Evolutionary conservation across 2,329 filamentous ascomycete genomes (phyloP).

Genomic region (Talaromyces sp.): DNA sequence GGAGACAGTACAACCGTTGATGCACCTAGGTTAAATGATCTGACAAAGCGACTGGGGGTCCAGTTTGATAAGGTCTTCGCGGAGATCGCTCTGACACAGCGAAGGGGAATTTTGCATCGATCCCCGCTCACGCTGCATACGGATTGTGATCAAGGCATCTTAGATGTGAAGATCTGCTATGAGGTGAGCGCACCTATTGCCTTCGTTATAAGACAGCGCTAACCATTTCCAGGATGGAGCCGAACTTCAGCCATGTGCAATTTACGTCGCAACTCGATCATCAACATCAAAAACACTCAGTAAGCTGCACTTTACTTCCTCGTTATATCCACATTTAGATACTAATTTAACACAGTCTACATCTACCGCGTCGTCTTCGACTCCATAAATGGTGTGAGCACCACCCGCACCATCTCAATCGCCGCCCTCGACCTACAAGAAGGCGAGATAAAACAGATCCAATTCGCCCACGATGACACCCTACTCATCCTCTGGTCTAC

Average conservation of each 20-base stretch:
- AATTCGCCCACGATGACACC: slow-evolving; percentile 66
- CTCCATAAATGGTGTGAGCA: slow-evolving; percentile 63
- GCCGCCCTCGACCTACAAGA: slow-evolving; percentile 37
- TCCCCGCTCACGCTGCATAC: slow-evolving; percentile 53
- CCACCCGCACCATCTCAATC: slow-evolving; percentile 35
- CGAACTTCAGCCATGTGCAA: slow-evolving; percentile 28
- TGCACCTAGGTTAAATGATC: slow-evolving; percentile 64
- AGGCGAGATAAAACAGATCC: slow-evolving; percentile 58
- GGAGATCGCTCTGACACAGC: slow-evolving; percentile 70
- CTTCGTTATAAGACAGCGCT: not conserved
- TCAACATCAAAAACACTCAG: slow-evolving; percentile 35
- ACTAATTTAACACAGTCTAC: slow-evolving; percentile 49
- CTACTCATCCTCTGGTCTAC: slow-evolving; percentile 61
- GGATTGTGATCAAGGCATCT: slow-evolving; percentile 36
- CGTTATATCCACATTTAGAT: not conserved
- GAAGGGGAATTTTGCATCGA: slow-evolving; percentile 69
- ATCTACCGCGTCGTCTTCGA: slow-evolving; percentile 58
- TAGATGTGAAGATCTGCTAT: slow-evolving; percentile 63
- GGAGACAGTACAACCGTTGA: slow-evolving; percentile 54
- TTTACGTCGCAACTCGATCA: slow-evolving; percentile 40
- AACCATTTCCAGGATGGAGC: slow-evolving; percentile 25
- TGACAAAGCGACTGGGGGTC: slow-evolving; percentile 61
- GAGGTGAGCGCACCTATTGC: slow-evolving; percentile 41
- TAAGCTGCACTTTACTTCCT: slow-evolving; percentile 24
- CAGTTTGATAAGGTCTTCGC: slow-evolving; percentile 66